Percentiles rank a stretch among this genome's conserved stretches.
Evolutionary conservation across 306 rosid species (phyloP).

Genomic region (Pterocarpus santalinus): DNA sequence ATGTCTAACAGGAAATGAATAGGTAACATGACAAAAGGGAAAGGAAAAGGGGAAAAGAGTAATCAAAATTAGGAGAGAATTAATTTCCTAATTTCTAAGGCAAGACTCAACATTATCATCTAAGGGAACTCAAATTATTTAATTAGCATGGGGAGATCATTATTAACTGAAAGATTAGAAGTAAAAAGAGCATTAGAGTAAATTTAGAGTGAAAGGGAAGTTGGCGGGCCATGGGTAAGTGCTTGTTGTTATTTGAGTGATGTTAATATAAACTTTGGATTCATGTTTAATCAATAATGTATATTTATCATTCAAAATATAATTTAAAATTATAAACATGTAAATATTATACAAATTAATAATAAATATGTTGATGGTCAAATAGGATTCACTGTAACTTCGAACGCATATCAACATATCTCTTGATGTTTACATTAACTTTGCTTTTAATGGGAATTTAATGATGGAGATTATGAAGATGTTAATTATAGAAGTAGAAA

Average conservation of each 20-base stretch:
- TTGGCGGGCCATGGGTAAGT: neutral
- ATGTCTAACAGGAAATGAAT: conserved; percentile 42
- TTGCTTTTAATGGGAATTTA: conserved; percentile 45
- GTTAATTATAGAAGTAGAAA: conserved; percentile 28
- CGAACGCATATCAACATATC: too few relatives aligned
- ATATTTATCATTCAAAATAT: too few relatives aligned
- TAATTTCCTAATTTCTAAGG: conserved; percentile 14
- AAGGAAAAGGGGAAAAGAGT: neutral
- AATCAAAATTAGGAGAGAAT: neutral
- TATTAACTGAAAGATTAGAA: neutral
- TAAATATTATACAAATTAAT: too few relatives aligned
- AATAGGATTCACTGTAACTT: too few relatives aligned
- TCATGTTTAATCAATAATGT: too few relatives aligned
- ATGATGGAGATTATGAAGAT: conserved; percentile 30
- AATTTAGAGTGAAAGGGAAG: neutral
- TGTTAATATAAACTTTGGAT: too few relatives aligned
- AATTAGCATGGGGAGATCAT: conserved; percentile 3
- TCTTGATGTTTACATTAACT: conserved; percentile 7
- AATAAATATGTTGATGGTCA: too few relatives aligned
- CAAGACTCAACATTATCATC: conserved; percentile 27
- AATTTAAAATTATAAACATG: too few relatives aligned
- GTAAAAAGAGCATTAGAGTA: neutral
- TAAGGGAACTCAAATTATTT: neutral
- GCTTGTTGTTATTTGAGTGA: neutral
- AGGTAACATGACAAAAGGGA: neutral